Conservation (phyloP, 495 filamentous ascomycete genomes). For the Hyaloscypha finlandica region DNA sequence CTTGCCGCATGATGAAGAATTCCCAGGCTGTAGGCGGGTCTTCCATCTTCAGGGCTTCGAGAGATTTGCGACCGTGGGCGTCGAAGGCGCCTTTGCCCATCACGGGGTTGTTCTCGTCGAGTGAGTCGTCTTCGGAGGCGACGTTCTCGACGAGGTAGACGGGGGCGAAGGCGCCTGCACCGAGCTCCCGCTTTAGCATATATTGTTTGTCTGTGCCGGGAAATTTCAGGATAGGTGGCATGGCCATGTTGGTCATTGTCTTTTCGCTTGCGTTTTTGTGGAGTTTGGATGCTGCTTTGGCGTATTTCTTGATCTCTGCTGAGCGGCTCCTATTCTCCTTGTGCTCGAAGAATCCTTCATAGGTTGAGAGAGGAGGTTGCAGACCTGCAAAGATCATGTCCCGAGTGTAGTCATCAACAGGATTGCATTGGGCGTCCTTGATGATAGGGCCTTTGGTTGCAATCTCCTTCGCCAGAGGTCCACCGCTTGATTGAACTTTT, state of each 20-base stretch:
- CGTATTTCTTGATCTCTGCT: slow-evolving; percentile 76
- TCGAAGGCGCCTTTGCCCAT: slow-evolving; percentile 55
- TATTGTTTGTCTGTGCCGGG: slow-evolving; percentile 62
- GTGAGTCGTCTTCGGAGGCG: slow-evolving; percentile 46
- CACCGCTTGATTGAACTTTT: slow-evolving; percentile 25
- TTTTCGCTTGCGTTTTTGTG: slow-evolving; percentile 63
- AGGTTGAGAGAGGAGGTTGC: slow-evolving; percentile 68
- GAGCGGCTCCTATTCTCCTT: slow-evolving; percentile 58
- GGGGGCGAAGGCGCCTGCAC: slow-evolving; percentile 89
- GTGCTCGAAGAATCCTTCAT: slow-evolving; percentile 78
- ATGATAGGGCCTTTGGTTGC: slow-evolving; percentile 65
- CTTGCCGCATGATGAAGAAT: slow-evolving; percentile 90
- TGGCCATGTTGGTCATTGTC: slow-evolving; percentile 51
- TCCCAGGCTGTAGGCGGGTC: slow-evolving; percentile 89
- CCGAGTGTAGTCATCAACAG: slow-evolving; percentile 73
- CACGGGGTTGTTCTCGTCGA: slow-evolving; percentile 35
- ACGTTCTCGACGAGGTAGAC: slow-evolving; percentile 87
- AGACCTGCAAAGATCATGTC: slow-evolving; percentile 70
- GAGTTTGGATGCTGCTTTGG: slow-evolving; percentile 64
- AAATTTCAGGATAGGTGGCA: slow-evolving; percentile 69
- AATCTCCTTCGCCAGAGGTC: slow-evolving; percentile 24
- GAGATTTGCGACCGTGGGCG: slow-evolving; percentile 48
- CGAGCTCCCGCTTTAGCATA: slow-evolving; percentile 82
- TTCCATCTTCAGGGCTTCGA: slow-evolving; percentile 94
- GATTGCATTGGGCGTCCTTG: slow-evolving; percentile 83